Evolutionary conservation across 805 yeast genomes (phyloP), one percentile per base, ranked within the genome.

Genomic region (Sugiyamaella qingdaonensis): DNA sequence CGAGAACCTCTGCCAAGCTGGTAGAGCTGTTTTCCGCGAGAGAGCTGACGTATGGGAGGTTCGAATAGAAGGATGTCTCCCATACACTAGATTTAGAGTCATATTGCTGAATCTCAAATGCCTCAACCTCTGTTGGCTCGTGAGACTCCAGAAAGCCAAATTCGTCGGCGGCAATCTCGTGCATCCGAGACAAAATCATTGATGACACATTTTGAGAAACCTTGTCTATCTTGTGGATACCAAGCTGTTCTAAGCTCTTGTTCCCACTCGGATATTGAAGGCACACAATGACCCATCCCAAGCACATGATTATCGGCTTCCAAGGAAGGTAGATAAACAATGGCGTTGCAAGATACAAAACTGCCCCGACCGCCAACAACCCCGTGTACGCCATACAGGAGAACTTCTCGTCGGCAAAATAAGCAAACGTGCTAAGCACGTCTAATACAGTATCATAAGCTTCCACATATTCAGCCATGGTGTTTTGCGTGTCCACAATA

Each of bases 401-500:
- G 1, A 82, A 58, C 33, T 77, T 71, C 61, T 63, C 67, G 29
- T 84, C 88, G 53, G 76, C 74, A 66, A 84, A 88, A 62, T 77
- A 84, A 1, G 85, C 79, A 65, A 82, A 82, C 53, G 78, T 81
- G 18, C 72, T 69, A 32, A 86, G 72, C 42, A 79, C 52, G 59
- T 73, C 68, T 18, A 75, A 71, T 3, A 80, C 48, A 19, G 75
- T 74, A 68, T 89, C 92, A 76, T 83, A 88, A 0, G 74, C 68
- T 10, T 71, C 66, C 9, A 85, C 82, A 65, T 84, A 88, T 11
- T 82, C 62, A 31, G 83, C 64, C 88, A 86, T 84, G 62, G 82
- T 85, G 64, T 89, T 89, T 64, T 89, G 96, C 54, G 88, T 72
- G 70, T 89, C 96, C 1, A 95, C 87, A 61, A 87, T 72, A 64